Evolutionary conservation across 352 stramenopile genomes (phyloP).

Genomic region (Globisporangium acanthophoron): DNA sequence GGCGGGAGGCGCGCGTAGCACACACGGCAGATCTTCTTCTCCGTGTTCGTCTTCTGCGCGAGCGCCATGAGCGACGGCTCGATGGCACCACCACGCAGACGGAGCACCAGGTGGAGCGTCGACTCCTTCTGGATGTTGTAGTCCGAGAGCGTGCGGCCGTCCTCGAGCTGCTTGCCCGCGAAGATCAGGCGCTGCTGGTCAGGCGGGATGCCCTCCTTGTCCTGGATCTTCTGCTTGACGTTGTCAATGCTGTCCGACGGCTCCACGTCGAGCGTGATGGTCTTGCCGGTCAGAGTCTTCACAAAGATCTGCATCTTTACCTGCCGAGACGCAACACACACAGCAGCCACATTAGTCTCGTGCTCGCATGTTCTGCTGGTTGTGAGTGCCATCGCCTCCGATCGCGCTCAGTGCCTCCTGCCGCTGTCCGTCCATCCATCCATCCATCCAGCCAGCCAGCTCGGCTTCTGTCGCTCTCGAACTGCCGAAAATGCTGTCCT

Average conservation of each 20-base stretch:
- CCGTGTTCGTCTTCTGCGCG: constrained; percentile 99
- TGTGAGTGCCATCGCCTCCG: no score
- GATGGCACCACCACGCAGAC: constrained; percentile 91
- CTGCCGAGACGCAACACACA: constrained; percentile 8
- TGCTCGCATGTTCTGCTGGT: no score
- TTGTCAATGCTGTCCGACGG: constrained; percentile 97
- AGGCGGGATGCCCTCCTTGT: constrained; percentile 91
- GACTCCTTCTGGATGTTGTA: constrained; percentile 97
- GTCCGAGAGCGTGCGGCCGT: constrained; percentile 90
- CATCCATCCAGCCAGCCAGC: background rate
- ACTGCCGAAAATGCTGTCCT: background rate
- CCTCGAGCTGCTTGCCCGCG: constrained; percentile 99
- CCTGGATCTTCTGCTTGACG: constrained; percentile 96
- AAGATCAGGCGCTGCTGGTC: constrained; percentile 99
- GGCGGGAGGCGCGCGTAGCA: constrained; percentile 99
- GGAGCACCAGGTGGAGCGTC: constrained; percentile 97
- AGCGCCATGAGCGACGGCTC: constrained; percentile 97
- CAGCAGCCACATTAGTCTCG: background rate
- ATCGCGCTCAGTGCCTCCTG: background rate
- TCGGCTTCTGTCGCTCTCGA: no score
- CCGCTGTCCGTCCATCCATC: background rate
- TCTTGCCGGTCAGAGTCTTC: constrained; percentile 97
- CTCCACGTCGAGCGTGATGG: constrained; percentile 96
- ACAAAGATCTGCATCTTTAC: constrained; percentile 96
- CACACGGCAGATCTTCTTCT: constrained; percentile 99